Conservation (phyloP, 805 yeast species). For the Hanseniaspora hatyaiensis region DNA sequence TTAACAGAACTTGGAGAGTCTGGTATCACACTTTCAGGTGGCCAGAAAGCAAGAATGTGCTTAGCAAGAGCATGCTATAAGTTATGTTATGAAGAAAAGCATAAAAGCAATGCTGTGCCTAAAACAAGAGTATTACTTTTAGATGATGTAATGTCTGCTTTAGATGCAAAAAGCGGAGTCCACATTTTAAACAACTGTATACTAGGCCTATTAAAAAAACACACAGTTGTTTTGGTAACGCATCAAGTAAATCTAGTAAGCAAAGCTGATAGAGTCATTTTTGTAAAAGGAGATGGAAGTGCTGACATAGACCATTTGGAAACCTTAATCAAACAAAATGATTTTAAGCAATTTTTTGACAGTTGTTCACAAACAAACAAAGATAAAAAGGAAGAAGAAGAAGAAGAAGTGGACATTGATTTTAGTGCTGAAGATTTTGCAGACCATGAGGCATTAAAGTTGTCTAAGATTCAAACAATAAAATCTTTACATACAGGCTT, state of each 20-base stretch:
- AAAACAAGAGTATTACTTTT: conserved; percentile 47
- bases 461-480: conserved; percentile 20
- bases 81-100: too few species aligned
- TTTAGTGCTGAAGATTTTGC: too few species aligned
- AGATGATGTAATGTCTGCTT: conserved; percentile 75
- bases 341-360: conserved; percentile 36
- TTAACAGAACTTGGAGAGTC: conserved; percentile 71
- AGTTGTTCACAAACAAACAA: conserved; percentile 28
- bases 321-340: conserved; percentile 35
- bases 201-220: conserved; percentile 40
- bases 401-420: too few species aligned
- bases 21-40: conserved; percentile 79
- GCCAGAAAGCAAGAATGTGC: conserved; percentile 72
- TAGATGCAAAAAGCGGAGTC: conserved; percentile 75
- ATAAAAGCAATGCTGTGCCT: too few species aligned
- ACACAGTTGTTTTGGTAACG: conserved; percentile 68
- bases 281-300: conserved; percentile 51
- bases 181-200: conserved; percentile 63
- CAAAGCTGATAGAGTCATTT: conserved; percentile 57
- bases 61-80: conserved; percentile 71
- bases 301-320: conserved; percentile 49
- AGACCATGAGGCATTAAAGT: conserved; percentile 21
- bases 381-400: conserved; percentile 18
- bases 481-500: too few species aligned
- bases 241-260: conserved; percentile 67